A percentile compares a stretch with the other conserved stretches of the same genome.
Evolutionary conservation across 2,329 filamentous ascomycete species (phyloP).

Genomic region (Aspergillus sp.): DNA sequence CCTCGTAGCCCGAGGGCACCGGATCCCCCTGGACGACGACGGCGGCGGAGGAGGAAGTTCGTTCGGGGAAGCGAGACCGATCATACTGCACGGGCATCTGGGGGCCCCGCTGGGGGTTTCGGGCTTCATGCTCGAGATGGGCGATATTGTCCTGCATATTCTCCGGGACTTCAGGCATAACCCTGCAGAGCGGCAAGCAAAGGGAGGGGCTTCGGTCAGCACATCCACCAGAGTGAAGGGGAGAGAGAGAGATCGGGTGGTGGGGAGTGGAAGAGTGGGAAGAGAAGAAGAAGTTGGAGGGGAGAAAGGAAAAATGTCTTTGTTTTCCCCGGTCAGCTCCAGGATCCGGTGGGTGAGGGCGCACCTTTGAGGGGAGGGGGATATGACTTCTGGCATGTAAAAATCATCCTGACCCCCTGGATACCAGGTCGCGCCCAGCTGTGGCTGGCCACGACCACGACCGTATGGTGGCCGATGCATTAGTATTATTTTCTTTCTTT

Average conservation of each 20-base stretch:
- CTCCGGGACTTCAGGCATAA: slow-evolving; percentile 92
- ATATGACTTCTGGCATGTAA: slow-evolving; percentile 68
- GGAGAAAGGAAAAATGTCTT: neutral
- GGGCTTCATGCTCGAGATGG: slow-evolving; percentile 79
- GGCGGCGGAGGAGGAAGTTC: slow-evolving; percentile 31
- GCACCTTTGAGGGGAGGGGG: slow-evolving; percentile 69
- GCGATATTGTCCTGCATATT: slow-evolving; percentile 95
- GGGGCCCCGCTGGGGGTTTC: slow-evolving; percentile 45
- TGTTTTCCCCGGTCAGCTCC: slow-evolving; percentile 3
- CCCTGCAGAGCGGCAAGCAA: slow-evolving; percentile 51
- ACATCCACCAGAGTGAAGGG: slow-evolving; percentile 9
- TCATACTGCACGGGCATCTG: slow-evolving; percentile 33
- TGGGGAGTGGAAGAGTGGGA: neutral
- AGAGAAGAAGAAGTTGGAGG: neutral
- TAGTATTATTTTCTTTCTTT: slow-evolving; percentile 12
- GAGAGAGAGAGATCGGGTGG: neutral
- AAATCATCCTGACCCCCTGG: slow-evolving; percentile 68
- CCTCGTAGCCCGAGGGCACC: slow-evolving; percentile 28
- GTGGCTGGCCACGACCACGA: slow-evolving; percentile 39
- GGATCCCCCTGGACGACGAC: slow-evolving; percentile 27
- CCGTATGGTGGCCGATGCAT: slow-evolving; percentile 35
- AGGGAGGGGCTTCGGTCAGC: slow-evolving; percentile 18
- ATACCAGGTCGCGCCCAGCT: slow-evolving; percentile 63
- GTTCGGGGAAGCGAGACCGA: slow-evolving; percentile 34
- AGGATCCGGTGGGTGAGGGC: too few species aligned